Conservation (phyloP, 768 basidiomycete genomes). For the Hygrocybe coccinea region DNA sequence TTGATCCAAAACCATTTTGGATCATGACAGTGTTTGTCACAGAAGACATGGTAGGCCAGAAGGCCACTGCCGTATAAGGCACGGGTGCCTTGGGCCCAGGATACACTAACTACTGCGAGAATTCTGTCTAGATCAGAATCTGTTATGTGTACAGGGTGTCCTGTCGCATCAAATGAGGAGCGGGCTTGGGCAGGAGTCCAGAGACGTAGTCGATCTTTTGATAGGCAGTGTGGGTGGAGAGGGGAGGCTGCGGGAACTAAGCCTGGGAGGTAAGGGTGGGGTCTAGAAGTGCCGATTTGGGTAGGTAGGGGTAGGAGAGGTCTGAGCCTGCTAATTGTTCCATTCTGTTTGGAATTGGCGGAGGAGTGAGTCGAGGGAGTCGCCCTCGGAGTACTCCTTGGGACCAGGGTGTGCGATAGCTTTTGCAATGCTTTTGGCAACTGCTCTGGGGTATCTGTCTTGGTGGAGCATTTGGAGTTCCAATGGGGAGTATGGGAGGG, state of each 20-base stretch:
- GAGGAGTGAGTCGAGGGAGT: no score
- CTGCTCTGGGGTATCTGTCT: not conserved
- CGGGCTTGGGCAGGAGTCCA: constrained; percentile 21
- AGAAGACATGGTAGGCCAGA: constrained; percentile 36
- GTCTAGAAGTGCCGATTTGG: constrained; percentile 9
- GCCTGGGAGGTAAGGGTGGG: constrained; percentile 2
- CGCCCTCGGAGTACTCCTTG: not conserved
- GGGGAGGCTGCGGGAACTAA: constrained; percentile 15
- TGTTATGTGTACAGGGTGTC: constrained; percentile 7
- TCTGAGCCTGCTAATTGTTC: not conserved
- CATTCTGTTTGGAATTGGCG: no score
- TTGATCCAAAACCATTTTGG: no score
- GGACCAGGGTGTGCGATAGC: not conserved
- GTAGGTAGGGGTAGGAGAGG: not conserved
- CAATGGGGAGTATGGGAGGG: not conserved
- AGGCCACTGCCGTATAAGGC: constrained; percentile 38
- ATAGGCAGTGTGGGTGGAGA: constrained; percentile 26
- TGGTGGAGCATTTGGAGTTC: not conserved
- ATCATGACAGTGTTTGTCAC: no score
- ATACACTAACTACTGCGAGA: constrained; percentile 15
- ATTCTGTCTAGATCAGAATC: constrained; percentile 28
- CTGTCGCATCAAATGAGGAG: not conserved
- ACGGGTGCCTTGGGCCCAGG: constrained; percentile 29
- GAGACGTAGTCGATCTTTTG: constrained; percentile 19
- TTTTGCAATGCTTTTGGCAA: not conserved